phyloP scores from a whole-genome alignment of 2,329 filamentous ascomycete species.

The Colletotrichum sp. region DNA sequence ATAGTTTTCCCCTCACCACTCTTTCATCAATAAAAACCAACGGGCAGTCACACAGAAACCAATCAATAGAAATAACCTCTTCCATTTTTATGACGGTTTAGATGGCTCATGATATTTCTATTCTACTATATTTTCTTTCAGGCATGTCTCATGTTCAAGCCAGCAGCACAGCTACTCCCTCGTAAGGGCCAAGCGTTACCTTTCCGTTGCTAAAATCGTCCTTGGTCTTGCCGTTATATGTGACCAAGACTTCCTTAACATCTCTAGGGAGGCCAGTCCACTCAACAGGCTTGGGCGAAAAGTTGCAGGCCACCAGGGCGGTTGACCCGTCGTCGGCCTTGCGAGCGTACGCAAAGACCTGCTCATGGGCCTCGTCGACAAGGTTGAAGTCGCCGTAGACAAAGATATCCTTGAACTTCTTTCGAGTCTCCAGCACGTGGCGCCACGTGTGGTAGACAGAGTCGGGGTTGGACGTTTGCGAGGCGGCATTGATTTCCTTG shows the following conservation, averaged over 20 bases:
- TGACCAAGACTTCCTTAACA: conserved; percentile 39
- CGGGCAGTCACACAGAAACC: background rate
- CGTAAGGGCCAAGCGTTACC: conserved; percentile 39
- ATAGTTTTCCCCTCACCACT: background rate
- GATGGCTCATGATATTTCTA: background rate
- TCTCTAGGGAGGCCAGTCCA: conserved; percentile 32
- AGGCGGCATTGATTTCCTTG: conserved; percentile 64
- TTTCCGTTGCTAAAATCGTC: conserved; percentile 29
- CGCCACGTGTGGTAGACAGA: conserved; percentile 69
- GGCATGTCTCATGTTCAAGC: background rate
- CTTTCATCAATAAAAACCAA: too few species aligned
- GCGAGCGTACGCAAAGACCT: conserved; percentile 43
- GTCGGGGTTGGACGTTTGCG: conserved; percentile 50
- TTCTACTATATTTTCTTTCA: background rate
- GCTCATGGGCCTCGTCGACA: conserved; percentile 39
- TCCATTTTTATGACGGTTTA: background rate
- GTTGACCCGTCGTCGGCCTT: conserved; percentile 32
- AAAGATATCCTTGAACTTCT: conserved; percentile 65
- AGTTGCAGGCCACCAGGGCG: conserved; percentile 45
- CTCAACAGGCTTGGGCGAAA: conserved; percentile 33
- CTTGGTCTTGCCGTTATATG: conserved; percentile 32
- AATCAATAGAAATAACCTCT: background rate
- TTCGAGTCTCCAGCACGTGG: conserved; percentile 62
- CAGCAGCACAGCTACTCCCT: conserved; percentile 39
- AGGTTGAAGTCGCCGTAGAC: conserved; percentile 66